A percentile compares a stretch with the other conserved stretches of the same genome.
phyloP scores from a whole-genome alignment of 2,329 filamentous ascomycete species.

The Ceratocystis lukuohia region DNA sequence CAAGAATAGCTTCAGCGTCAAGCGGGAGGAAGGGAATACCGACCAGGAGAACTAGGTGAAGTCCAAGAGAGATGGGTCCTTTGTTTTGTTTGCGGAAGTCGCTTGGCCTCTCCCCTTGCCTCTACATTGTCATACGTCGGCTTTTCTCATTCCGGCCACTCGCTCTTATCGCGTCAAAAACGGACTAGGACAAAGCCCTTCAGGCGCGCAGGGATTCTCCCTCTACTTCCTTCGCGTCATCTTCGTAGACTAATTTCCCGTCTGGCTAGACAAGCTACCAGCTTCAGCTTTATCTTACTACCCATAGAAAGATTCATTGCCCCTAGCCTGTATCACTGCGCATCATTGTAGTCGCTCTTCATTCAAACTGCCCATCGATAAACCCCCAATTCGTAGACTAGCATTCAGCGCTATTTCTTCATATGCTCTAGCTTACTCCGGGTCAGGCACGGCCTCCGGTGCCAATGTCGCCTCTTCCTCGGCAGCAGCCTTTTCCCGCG shows the following conservation, averaged over 20 bases:
- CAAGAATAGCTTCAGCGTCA: neutral
- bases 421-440: constrained; percentile 16
- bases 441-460: constrained; percentile 13
- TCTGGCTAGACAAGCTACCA: too few species aligned
- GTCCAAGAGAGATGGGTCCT: neutral
- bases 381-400: neutral
- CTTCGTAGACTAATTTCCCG: too few species aligned
- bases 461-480: constrained; percentile 5
- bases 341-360: neutral
- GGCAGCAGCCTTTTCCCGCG: constrained; percentile 7
- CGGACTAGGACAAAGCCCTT: neutral
- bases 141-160: neutral
- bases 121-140: neutral
- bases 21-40: neutral
- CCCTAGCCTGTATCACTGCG: neutral
- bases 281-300: too few species aligned
- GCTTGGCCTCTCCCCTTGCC: neutral
- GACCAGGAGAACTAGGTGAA: neutral
- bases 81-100: neutral
- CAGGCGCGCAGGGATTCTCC: neutral
- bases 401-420: neutral
- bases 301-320: too few species aligned
- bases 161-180: neutral
- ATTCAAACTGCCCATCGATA: neutral
- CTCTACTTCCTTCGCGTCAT: neutral